Evolutionary conservation across 1,139 yeast species (phyloP), one percentile per base, ranked within the genome.

Genomic region (Debaryomyces udenii): DNA sequence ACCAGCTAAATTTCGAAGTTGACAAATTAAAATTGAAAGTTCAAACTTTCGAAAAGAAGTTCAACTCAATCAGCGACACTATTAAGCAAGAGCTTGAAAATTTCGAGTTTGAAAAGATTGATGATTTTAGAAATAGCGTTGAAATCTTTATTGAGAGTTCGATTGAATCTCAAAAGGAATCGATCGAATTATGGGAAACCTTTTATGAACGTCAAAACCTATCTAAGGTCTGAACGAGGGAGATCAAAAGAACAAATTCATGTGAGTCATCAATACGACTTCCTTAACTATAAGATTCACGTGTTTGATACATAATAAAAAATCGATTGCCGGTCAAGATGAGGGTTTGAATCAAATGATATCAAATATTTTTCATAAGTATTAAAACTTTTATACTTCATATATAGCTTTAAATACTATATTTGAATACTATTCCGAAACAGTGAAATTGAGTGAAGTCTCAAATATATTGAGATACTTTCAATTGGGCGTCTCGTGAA

Each of bases 161-260:
- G 17, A 87, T 91, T 38, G 99, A 93, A 64, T 78, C 93, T 13
- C 99, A 93, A 61, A 94, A 93, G 66, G 97, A 90, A 61, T 83
- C 93, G 26, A 93, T 93, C 51, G 99, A 93, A 63, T 64, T 88
- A 24, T 93, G 97, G 95, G 98, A 93, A 64, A 86, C 96, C 0
- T 93, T 86, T 53, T 84, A 83, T 55, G 83, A 79, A 47, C 58
- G 72, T 27, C 74, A 71, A 43, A 54, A 60, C 30, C 57, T 71
- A 39, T 64, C 62, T 7, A 41, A 48, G 34, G 55, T 49, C 10
- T 52, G 30, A 34, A 26, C 10, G 16, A 6, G 17, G n/a, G n/a
- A n/a, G n/a, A n/a, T n/a, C n/a, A n/a, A n/a, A n/a, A n/a, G n/a
- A n/a, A n/a, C n/a, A n/a, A n/a, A n/a, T n/a, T n/a, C n/a, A n/a